Conservation (phyloP, 495 filamentous ascomycete species). For the Xylaria telfairii region DNA sequence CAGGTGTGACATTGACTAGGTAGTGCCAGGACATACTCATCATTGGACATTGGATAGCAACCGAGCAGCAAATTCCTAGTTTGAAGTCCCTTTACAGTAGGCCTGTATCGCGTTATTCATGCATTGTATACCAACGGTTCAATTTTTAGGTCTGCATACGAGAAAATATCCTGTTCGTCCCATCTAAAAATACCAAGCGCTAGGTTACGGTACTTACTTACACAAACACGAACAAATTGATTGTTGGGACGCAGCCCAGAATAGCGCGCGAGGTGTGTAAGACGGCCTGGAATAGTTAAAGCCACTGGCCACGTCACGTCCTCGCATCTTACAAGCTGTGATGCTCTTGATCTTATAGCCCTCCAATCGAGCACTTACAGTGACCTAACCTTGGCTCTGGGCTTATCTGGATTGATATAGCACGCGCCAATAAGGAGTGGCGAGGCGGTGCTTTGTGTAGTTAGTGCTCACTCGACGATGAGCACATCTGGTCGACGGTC, state of each 20-base stretch:
- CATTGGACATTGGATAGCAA: not conserved
- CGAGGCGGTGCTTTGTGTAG: not conserved
- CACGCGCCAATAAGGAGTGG: not conserved
- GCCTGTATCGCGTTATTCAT: not conserved
- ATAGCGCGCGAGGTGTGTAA: constrained; percentile 1
- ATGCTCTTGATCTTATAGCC: not conserved
- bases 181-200: constrained; percentile 9
- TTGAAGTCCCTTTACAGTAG: not conserved
- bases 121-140: not conserved
- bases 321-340: constrained; percentile 30
- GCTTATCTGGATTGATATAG: not conserved
- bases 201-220: no score
- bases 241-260: not conserved
- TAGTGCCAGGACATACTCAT: not conserved
- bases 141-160: not conserved
- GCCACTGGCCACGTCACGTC: constrained; percentile 32
- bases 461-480: no score
- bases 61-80: not conserved
- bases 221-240: not conserved
- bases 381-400: not conserved
- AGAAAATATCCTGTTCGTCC: not conserved
- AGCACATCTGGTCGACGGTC: no score
- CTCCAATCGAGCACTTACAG: not conserved
- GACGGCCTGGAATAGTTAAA: constrained; percentile 18
- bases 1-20: not conserved